Conservation (phyloP, 495 filamentous ascomycete genomes). For the Podospora appendiculata region DNA sequence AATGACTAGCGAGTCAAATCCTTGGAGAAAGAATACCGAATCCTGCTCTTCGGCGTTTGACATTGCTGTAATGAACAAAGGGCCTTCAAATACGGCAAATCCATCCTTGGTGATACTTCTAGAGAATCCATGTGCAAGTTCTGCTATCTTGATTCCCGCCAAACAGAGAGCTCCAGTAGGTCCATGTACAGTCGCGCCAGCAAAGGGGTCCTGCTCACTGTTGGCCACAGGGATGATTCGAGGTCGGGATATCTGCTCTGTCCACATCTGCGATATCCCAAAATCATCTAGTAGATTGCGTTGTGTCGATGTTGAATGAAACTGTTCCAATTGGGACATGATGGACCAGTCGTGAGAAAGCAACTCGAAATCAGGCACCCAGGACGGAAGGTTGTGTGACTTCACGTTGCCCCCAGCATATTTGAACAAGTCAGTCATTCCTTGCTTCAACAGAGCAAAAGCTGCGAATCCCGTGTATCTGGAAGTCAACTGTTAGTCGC, state of each 20-base stretch:
- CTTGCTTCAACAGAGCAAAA: slow-evolving; percentile 6
- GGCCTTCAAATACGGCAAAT: not conserved
- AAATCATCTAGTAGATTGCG: no score
- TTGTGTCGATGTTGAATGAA: not conserved
- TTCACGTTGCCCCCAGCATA: slow-evolving; percentile 10
- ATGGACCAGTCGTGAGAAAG: slow-evolving; percentile 9
- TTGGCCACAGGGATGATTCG: no score
- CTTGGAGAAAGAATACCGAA: slow-evolving; percentile 8
- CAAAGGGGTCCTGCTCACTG: no score
- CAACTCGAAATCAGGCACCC: slow-evolving; percentile 14
- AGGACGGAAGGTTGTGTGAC: slow-evolving; percentile 12
- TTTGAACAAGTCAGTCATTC: slow-evolving; percentile 4
- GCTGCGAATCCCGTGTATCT: slow-evolving; percentile 13
- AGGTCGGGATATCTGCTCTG: no score
- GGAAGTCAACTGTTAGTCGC: not conserved
- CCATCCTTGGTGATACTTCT: not conserved
- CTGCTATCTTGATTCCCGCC: slow-evolving; percentile 5
- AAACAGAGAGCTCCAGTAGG: slow-evolving; percentile 7
- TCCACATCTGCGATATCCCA: no score
- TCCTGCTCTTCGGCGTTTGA: not conserved
- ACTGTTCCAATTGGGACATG: slow-evolving; percentile 2
- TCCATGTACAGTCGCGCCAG: not conserved
- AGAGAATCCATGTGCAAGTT: not conserved
- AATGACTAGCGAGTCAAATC: slow-evolving; percentile 3
- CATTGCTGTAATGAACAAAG: slow-evolving; percentile 4